Percentiles rank a stretch among this genome's conserved stretches.
These are phyloP conservation scores for Leccinum boreale DNA, from an alignment of 768 basidiomycete species.

Conservation along the genomic window DNA sequence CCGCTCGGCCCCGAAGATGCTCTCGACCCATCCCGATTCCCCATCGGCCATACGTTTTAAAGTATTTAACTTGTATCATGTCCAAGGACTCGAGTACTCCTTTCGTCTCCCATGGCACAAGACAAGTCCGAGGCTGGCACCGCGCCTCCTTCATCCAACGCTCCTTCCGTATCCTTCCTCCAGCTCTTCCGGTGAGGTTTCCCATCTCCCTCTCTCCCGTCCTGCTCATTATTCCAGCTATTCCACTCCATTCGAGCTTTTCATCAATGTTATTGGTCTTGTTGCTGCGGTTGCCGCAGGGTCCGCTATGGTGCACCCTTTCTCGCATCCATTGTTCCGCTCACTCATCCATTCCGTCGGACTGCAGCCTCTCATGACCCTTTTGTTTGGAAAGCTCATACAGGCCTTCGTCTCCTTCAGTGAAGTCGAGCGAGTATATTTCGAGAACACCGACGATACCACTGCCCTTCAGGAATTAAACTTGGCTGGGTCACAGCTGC, in stretches of 20 bases:
- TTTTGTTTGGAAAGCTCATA: slow-evolving; percentile 83
- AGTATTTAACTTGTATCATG: neutral
- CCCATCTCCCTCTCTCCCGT: neutral
- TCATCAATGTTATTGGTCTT: slow-evolving; percentile 67
- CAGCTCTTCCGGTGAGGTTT: slow-evolving; percentile 46
- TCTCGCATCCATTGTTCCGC: neutral
- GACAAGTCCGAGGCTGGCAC: neutral
- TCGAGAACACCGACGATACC: slow-evolving; percentile 24
- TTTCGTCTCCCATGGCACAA: neutral
- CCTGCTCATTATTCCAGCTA: slow-evolving; percentile 46
- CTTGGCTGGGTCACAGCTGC: slow-evolving; percentile 47
- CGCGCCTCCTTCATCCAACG: slow-evolving; percentile 28
- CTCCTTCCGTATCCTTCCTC: slow-evolving; percentile 39
- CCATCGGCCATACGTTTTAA: neutral
- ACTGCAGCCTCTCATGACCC: slow-evolving; percentile 66
- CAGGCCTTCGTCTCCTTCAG: slow-evolving; percentile 68
- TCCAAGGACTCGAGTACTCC: neutral
- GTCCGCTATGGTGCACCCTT: slow-evolving; percentile 61
- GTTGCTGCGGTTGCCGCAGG: slow-evolving; percentile 73
- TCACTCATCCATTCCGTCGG: neutral
- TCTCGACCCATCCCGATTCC: no score
- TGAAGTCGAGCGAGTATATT: slow-evolving; percentile 3
- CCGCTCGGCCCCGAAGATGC: neutral
- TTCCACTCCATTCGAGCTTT: slow-evolving; percentile 65
- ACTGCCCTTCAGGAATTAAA: slow-evolving; percentile 32